Percentiles rank a stretch among this genome's conserved stretches.
Evolutionary conservation across 495 filamentous ascomycete species (phyloP).

Genomic region (Penicillium cinerascens): DNA sequence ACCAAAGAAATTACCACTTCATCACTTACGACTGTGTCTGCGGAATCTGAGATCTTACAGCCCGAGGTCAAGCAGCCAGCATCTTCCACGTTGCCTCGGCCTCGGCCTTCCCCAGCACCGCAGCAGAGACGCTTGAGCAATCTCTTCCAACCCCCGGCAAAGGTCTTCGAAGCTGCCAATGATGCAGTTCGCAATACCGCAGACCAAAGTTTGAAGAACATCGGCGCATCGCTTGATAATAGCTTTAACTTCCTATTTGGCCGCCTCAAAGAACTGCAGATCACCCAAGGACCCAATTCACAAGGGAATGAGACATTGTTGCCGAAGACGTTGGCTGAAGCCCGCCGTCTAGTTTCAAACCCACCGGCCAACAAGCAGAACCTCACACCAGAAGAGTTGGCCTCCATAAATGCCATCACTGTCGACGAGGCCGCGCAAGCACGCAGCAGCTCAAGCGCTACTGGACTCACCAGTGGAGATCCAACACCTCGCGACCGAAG

Average conservation of each 20-base stretch:
- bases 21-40: conserved; percentile 34
- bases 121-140: conserved; percentile 71
- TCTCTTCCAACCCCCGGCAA: conserved; percentile 76
- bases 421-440: conserved; percentile 34
- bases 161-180: conserved; percentile 74
- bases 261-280: conserved; percentile 67
- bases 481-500: conserved; percentile 67
- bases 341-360: conserved; percentile 71
- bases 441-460: conserved; percentile 29
- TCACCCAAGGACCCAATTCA: conserved; percentile 40
- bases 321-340: conserved; percentile 89
- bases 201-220: conserved; percentile 85
- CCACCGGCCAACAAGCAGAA: conserved; percentile 59
- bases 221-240: conserved; percentile 79
- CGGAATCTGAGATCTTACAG: conserved; percentile 33
- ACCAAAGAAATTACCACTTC: conserved; percentile 27
- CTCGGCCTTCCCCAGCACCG: conserved; percentile 37
- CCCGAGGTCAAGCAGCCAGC: conserved; percentile 32
- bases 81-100: conserved; percentile 40
- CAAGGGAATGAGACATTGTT: conserved; percentile 47
- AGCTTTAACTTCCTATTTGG: conserved; percentile 94
- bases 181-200: conserved; percentile 82
- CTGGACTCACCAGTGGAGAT: conserved; percentile 61
- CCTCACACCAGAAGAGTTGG: conserved; percentile 44
- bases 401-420: conserved; percentile 40